phyloP scores from a whole-genome alignment of 768 basidiomycete genomes.

The Leucosporidium yakuticum region DNA sequence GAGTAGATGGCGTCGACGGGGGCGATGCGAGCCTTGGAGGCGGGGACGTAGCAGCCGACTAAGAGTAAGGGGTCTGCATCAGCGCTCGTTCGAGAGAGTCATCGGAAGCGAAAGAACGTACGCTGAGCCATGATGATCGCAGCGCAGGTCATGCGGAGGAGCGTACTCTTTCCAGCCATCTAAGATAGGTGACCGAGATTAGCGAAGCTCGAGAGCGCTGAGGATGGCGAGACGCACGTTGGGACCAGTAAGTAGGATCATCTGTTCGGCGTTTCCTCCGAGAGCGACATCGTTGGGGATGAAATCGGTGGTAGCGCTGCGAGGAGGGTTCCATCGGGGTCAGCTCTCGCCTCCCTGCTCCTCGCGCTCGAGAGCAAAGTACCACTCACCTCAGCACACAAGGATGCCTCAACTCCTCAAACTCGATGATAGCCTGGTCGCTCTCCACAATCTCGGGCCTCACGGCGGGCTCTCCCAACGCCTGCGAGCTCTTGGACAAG shows the following conservation, averaged over 20 bases:
- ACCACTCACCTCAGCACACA: constrained; percentile 52
- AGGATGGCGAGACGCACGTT: constrained; percentile 31
- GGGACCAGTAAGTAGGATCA: constrained; percentile 79
- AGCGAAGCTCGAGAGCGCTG: neutral
- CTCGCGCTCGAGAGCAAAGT: neutral
- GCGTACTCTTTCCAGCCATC: constrained; percentile 49
- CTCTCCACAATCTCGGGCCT: constrained; percentile 78
- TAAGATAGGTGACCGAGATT: constrained; percentile 10
- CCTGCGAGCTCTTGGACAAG: constrained; percentile 78
- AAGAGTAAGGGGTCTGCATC: constrained; percentile 56
- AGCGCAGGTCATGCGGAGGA: constrained; percentile 92
- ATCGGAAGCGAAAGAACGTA: constrained; percentile 10
- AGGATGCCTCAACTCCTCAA: constrained; percentile 83
- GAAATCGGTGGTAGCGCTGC: constrained; percentile 52
- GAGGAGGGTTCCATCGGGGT: neutral
- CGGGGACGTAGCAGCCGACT: constrained; percentile 91
- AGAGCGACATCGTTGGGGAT: constrained; percentile 89
- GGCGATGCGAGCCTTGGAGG: constrained; percentile 68
- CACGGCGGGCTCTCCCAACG: constrained; percentile 89
- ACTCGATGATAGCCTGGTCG: constrained; percentile 75
- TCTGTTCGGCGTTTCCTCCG: constrained; percentile 62
- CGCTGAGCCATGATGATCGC: constrained; percentile 62
- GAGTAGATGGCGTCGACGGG: constrained; percentile 90
- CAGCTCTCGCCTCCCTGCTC: neutral
- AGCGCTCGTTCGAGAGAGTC: constrained; percentile 2